Percentiles rank a stretch among this genome's conserved stretches.
Conservation (phyloP, 805 yeast genomes). For the Kluyveromyces wickerhamii region DNA sequence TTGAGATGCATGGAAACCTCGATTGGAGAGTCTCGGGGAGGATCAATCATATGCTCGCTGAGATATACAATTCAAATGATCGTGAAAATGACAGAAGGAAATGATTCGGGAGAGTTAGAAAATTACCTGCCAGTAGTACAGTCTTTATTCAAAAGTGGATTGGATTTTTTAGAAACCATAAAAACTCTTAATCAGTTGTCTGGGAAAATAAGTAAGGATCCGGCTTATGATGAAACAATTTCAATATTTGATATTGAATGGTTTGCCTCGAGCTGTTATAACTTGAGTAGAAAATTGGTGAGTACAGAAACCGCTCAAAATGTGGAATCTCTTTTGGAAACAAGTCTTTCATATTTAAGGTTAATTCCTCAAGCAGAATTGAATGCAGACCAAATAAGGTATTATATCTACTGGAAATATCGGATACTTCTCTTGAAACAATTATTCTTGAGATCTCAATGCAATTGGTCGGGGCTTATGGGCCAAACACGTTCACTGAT, state of each 20-base stretch:
- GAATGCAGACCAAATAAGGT: conserved; percentile 15
- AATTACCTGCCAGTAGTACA: conserved; percentile 7
- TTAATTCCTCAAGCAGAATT: conserved; percentile 16
- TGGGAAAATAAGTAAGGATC: conserved; percentile 5
- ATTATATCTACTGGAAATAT: conserved; percentile 23
- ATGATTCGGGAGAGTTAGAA: conserved; percentile 2
- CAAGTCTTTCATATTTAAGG: conserved; percentile 15
- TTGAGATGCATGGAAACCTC: conserved; percentile 10
- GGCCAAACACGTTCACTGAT: not conserved
- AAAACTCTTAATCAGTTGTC: conserved; percentile 4
- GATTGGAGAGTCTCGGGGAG: conserved; percentile 4
- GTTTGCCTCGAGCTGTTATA: conserved; percentile 33
- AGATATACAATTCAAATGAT: conserved; percentile 29
- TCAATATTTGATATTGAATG: conserved; percentile 33
- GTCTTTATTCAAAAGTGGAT: conserved; percentile 8
- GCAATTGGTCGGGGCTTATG: not conserved
- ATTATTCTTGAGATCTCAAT: conserved; percentile 9
- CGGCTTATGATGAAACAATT: conserved; percentile 10
- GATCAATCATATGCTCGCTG: conserved; percentile 20
- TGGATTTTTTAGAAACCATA: conserved; percentile 7
- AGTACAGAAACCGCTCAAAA: conserved; percentile 9
- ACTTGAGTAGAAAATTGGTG: conserved; percentile 24
- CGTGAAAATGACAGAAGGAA: conserved; percentile 19
- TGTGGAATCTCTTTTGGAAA: conserved; percentile 15
- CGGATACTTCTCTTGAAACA: conserved; percentile 13